These are phyloP conservation scores for Rhizomucor miehei DNA, from an alignment of 371 early-diverging fungal species.

Conservation along the genomic window DNA sequence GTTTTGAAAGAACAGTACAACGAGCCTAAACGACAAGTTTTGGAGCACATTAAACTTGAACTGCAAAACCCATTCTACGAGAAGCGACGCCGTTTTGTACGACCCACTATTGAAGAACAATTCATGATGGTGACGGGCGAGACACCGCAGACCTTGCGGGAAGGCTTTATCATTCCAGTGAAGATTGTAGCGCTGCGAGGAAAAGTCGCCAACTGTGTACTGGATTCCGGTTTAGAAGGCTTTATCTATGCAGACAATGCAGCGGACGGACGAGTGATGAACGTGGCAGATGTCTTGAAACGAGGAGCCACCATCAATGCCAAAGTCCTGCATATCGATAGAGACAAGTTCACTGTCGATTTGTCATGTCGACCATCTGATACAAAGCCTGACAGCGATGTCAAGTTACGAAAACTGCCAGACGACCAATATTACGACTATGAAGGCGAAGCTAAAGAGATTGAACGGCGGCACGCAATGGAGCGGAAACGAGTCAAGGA, in stretches of 20 bases:
- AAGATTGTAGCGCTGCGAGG: conserved; percentile 64
- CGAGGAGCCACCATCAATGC: conserved; percentile 72
- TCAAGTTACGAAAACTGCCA: conserved; percentile 40
- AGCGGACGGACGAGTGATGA: conserved; percentile 58
- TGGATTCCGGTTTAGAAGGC: conserved; percentile 87
- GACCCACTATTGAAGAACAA: conserved; percentile 61
- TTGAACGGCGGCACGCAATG: conserved; percentile 53
- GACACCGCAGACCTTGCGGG: conserved; percentile 62
- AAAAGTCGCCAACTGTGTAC: conserved; percentile 67
- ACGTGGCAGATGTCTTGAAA: conserved; percentile 56
- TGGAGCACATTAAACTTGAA: conserved; percentile 87
- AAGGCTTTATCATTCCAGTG: conserved; percentile 67
- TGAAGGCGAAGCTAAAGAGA: conserved; percentile 54
- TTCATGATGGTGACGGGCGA: conserved; percentile 92
- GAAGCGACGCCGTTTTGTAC: conserved; percentile 61
- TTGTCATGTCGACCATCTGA: conserved; percentile 60
- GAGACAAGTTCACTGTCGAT: conserved; percentile 76
- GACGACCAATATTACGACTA: conserved; percentile 71
- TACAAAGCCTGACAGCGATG: conserved; percentile 48
- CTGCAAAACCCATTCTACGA: conserved; percentile 84
- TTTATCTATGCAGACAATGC: conserved; percentile 68
- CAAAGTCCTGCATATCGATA: conserved; percentile 76
- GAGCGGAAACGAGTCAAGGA: conserved; percentile 40
- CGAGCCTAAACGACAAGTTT: conserved; percentile 74
- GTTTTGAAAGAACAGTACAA: conserved; percentile 73